These are phyloP conservation scores for Mortierella sp. DNA, from an alignment of 371 early-diverging fungal genomes.

Conservation along the genomic window DNA sequence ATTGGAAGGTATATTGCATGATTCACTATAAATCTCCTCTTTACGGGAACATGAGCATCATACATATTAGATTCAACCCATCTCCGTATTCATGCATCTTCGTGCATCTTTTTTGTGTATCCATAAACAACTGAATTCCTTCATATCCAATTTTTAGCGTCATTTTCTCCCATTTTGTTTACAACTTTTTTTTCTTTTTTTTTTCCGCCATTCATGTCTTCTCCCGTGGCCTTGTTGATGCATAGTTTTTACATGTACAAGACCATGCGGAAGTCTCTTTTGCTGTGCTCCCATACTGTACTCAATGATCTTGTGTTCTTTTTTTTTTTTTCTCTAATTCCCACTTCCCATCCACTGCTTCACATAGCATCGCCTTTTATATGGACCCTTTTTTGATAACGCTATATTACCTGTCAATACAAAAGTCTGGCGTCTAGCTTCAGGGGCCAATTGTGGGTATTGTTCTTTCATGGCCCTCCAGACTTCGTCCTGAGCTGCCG, in stretches of 20 bases:
- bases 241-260: not conserved
- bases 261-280: not conserved
- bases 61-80: not conserved
- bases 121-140: not conserved
- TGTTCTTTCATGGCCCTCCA: conserved; percentile 39
- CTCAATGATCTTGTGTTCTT: not conserved
- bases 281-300: not conserved
- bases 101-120: not conserved
- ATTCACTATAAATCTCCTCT: not conserved
- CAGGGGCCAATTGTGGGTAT: conserved; percentile 23
- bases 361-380: not conserved
- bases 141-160: conserved; percentile 3
- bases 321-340: not conserved
- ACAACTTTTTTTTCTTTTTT: not conserved
- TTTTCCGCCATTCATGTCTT: conserved; percentile 1
- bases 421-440: conserved; percentile 62
- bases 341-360: not conserved
- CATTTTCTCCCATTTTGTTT: not conserved
- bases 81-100: conserved; percentile 22
- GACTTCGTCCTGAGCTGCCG: conserved; percentile 60
- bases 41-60: not conserved
- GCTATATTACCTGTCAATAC: conserved; percentile 60
- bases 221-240: conserved; percentile 1
- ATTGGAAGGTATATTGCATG: not conserved
- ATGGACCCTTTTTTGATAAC: not conserved